Conservation (phyloP, 805 yeast species). For the Brettanomyces anomalus region DNA sequence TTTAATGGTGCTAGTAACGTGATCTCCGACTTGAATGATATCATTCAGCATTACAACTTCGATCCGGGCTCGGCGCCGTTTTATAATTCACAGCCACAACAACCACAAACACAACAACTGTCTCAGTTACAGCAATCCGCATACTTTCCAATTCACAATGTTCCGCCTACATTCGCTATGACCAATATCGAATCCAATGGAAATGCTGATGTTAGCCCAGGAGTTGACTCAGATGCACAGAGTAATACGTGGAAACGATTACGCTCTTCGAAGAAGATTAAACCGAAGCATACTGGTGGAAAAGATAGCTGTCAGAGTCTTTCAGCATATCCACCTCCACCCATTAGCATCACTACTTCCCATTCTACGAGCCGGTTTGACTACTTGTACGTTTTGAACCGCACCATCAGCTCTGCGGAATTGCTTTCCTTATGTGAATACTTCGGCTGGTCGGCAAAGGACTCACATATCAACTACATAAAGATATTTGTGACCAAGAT, state of each 20-base stretch:
- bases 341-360: conserved; percentile 7
- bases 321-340: conserved; percentile 20
- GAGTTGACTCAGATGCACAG: neutral
- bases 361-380: conserved; percentile 16
- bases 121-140: too few species aligned
- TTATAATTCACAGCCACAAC: neutral
- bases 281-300: neutral
- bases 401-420: conserved; percentile 19
- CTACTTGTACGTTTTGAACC: conserved; percentile 20
- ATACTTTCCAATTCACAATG: too few species aligned
- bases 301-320: conserved; percentile 1
- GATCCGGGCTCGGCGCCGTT: neutral
- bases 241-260: neutral
- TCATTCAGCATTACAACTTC: conserved; percentile 23
- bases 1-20: conserved; percentile 27
- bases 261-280: neutral
- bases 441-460: conserved; percentile 22
- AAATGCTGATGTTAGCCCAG: neutral
- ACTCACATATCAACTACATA: conserved; percentile 25
- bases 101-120: neutral
- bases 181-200: neutral
- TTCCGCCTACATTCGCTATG: neutral
- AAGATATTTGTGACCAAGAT: conserved; percentile 27
- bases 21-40: conserved; percentile 27
- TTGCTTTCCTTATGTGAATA: conserved; percentile 20